Percentiles rank a stretch among this genome's conserved stretches.
Evolutionary conservation across 2,329 filamentous ascomycete species (phyloP).

Genomic region (Dryadomyces sulphureus): DNA sequence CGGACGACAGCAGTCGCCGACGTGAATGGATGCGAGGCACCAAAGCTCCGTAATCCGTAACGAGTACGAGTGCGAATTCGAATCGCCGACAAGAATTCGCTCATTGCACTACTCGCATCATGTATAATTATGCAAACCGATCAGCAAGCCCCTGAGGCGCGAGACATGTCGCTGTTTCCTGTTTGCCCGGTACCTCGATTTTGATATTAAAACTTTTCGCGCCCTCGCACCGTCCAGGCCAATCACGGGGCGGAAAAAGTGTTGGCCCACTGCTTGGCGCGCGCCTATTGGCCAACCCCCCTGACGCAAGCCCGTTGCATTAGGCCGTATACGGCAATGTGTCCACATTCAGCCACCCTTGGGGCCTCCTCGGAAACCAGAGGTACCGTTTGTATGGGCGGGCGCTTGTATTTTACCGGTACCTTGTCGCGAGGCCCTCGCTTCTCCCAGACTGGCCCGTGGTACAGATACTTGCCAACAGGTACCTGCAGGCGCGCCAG

Average conservation of each 20-base stretch:
- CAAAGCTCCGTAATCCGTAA: no score
- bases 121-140: neutral
- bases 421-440: no score
- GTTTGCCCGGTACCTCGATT: no score
- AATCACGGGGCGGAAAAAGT: neutral
- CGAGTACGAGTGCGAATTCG: neutral
- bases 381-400: neutral
- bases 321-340: neutral
- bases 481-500: conserved; percentile 1
- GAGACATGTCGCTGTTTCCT: neutral
- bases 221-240: neutral
- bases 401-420: no score
- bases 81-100: neutral
- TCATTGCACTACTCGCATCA: neutral
- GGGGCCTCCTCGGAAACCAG: no score
- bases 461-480: no score
- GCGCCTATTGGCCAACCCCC: neutral
- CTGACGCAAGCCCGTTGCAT: neutral
- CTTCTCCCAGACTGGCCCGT: no score
- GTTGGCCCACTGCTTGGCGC: neutral
- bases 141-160: neutral
- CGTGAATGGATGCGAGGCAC: no score
- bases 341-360: neutral
- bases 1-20: no score
- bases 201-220: neutral